Base-by-base conservation (phyloP, 352 stramenopile species). In the Phytophthora pseudosyringae region DNA sequence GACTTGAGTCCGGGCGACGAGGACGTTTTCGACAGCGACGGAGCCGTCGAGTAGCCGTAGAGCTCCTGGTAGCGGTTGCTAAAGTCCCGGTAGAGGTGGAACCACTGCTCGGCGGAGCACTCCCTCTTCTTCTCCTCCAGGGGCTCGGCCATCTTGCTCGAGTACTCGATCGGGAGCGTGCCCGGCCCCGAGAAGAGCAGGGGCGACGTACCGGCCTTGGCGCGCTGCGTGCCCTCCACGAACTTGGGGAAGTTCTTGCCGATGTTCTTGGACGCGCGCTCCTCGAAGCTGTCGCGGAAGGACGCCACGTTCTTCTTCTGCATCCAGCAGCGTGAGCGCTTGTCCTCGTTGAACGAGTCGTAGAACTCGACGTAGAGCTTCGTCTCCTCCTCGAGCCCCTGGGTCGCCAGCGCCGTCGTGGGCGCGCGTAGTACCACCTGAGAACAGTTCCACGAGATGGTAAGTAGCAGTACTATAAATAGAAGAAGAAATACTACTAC, bases 361-460 rank as follows among this genome's bases (percentile, higher is more conserved):
- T 86, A 91, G 60, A 93, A 93, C 75, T 93, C 84, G 39, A 93
- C 81, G 60, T 90, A 91, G 21, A 93, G 67, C 63, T 93, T 93
- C 28, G 74, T 88, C 65, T 93, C 84, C 26, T 81, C 60, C 38
- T 90, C 78, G 0, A 93, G 69, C 5, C 76, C 77, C 7, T 80
- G 78, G 8, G 78, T 67, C 5, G 84, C 84, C 31, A 64, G 51
- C 55, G 81, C 75, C 41, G 72, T 78, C 53, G 84, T 87, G 11
- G 84, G 84, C 18, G 84, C 79, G 1, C 84, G 84, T 33, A 93
- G 75, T 74, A 93, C 81, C 6, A 93, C 76, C 79, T 88, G 28
- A 21, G 1, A 21, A 21, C 21, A 21, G 21, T 2, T 33, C 38
- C 0, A 36, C 5, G 16, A 28, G 21, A 51, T n/a, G 53, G 16